Evolutionary conservation across 192 early-diverging fungal species (phyloP).

Genomic region (Coemansia sp.): DNA sequence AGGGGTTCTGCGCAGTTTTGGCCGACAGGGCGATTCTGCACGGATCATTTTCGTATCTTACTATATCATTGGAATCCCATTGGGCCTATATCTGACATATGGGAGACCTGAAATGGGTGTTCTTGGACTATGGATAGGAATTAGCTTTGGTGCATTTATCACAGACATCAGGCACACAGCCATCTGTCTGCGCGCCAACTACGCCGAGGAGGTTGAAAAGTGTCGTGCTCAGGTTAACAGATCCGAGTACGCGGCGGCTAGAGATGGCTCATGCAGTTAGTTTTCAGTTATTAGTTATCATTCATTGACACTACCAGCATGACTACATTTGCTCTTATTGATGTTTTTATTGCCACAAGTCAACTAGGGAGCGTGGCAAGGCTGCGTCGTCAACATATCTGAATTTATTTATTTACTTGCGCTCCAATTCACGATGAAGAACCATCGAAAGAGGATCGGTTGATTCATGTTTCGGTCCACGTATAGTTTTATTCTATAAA

Average conservation of each 20-base stretch:
- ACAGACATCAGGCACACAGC: neutral
- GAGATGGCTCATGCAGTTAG: neutral
- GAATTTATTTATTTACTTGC: neutral
- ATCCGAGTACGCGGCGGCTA: neutral
- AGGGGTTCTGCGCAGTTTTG: slow-evolving; percentile 54
- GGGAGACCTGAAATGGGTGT: slow-evolving; percentile 17
- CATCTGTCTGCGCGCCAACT: slow-evolving; percentile 4
- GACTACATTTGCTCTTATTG: neutral
- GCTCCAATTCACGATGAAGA: slow-evolving; percentile 1
- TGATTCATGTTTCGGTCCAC: slow-evolving; percentile 10
- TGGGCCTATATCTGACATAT: slow-evolving; percentile 52
- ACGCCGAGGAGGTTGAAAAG: slow-evolving; percentile 1
- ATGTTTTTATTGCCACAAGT: neutral
- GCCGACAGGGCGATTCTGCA: slow-evolving; percentile 49
- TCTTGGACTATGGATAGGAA: slow-evolving; percentile 31
- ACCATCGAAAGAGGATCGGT: slow-evolving; percentile 27
- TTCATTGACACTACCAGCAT: neutral
- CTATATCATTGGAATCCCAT: slow-evolving; percentile 52
- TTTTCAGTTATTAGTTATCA: too few species aligned
- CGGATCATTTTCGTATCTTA: slow-evolving; percentile 46
- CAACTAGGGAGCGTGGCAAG: too few species aligned
- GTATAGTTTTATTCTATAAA: slow-evolving; percentile 1
- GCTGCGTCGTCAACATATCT: neutral
- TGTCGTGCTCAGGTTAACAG: neutral
- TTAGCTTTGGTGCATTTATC: neutral